Base-by-base conservation (phyloP, 352 stramenopile species). In the Globisporangium nunn region DNA sequence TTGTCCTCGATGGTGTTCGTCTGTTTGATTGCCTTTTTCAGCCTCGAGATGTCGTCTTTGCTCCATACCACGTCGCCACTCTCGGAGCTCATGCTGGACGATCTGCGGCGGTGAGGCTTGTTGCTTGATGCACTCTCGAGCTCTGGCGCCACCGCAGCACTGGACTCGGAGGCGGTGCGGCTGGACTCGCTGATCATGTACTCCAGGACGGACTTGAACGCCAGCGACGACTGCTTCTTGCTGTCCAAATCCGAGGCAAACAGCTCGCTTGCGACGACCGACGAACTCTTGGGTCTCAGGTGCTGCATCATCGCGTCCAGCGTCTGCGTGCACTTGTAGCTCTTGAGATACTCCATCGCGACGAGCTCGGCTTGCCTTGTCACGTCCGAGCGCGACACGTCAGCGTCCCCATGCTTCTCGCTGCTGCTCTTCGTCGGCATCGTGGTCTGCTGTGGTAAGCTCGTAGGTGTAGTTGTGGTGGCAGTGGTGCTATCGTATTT, bases 11-110 rank as follows among this genome's bases (percentile, higher is more conserved):
- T 46, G 5, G 56, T 41, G 10, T 54, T 77, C 0, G 81, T 90
- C 51, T 82, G 75, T 57, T 91, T 91, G 59, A 88, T 90, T 17
- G 79, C 78, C 17, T 81, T 88, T 58, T 84, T 87, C 30, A 93
- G 66, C 0, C 65, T 50, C 43, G 55, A 68, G 3, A 86, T 50
- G 28, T 90, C 82, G 14, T 81, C 74, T 55, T 82, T 83, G 0
- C 61, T 78, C 79, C 82, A 90, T 3, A 61, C 48, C 17, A 17
- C 39, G 37, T 63, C 46, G 12, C 33, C n/a, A 37, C 44, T 31
- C 44, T 78, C 66, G 6, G 59, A 52, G 57, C 63, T 49, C 59
- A 64, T 54, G 57, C 45, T 62, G 7, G 47, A 68, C 10, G 41
- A 65, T 40, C 33, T 52, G 71, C 43, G 55, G 15, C 47, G 51